Conservation (phyloP, 192 early-diverging fungal genomes). For the Lunasporangiospora selenospora region DNA sequence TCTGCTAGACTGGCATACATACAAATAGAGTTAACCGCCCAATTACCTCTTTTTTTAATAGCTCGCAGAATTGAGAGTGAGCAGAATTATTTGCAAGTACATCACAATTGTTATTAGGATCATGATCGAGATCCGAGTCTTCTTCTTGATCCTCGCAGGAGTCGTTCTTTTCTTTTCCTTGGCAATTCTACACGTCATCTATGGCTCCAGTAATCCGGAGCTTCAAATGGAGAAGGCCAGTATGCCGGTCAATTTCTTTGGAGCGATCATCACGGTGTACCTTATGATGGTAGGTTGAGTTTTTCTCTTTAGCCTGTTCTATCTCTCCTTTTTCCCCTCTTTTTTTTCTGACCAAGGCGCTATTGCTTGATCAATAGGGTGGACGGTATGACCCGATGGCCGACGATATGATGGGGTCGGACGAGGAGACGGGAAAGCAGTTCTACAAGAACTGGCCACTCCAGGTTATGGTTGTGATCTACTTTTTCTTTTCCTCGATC, state of each 20-base stretch:
- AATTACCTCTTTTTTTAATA: no score
- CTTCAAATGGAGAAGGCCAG: not conserved
- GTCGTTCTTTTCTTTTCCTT: not conserved
- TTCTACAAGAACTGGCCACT: constrained; percentile 28
- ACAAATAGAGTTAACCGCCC: not conserved
- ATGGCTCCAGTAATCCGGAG: not conserved
- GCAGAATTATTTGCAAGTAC: constrained; percentile 5
- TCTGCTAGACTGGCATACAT: no score
- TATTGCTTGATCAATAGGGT: no score
- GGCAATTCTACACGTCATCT: constrained; percentile 5
- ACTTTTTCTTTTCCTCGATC: constrained; percentile 34
- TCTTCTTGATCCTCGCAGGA: constrained; percentile 13
- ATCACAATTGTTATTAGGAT: constrained; percentile 4
- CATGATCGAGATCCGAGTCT: not conserved
- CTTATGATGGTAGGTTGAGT: constrained; percentile 14
- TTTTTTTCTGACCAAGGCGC: no score
- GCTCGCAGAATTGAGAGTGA: constrained; percentile 14
- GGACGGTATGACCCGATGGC: constrained; percentile 20
- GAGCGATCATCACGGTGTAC: constrained; percentile 4
- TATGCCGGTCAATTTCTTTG: not conserved
- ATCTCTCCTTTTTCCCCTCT: not conserved
- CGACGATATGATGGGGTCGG: not conserved
- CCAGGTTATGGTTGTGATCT: constrained; percentile 17
- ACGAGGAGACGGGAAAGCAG: no score
- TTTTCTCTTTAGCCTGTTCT: no score